These are phyloP conservation scores for Talaromyces liani DNA, from an alignment of 495 filamentous ascomycete genomes.

Conservation along the genomic window DNA sequence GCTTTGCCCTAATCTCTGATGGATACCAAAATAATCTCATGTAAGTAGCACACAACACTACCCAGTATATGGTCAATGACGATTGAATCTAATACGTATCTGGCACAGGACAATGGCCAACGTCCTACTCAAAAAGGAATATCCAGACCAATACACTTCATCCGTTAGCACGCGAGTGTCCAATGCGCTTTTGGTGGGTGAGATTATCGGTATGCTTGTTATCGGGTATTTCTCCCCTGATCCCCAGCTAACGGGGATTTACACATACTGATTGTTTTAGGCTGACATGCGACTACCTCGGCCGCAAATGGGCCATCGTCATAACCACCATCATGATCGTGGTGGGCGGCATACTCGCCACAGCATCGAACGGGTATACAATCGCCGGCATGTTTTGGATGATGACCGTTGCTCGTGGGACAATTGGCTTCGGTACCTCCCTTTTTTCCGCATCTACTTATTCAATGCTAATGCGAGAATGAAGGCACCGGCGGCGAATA, in stretches of 20 bases:
- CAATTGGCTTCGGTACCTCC: constrained; percentile 35
- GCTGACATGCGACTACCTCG: constrained; percentile 41
- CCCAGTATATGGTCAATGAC: no score
- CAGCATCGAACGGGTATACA: constrained; percentile 39
- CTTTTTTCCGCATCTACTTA: not conserved
- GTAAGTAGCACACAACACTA: constrained; percentile 11
- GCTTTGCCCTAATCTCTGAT: constrained; percentile 46
- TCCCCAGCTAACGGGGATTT: no score
- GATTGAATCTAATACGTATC: no score
- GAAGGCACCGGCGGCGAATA: constrained; percentile 35
- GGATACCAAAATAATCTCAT: constrained; percentile 49
- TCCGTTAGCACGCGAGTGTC: constrained; percentile 40
- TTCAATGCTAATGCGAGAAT: not conserved
- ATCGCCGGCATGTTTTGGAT: constrained; percentile 48
- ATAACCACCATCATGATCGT: constrained; percentile 44
- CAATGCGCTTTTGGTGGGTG: constrained; percentile 47
- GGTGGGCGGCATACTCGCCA: constrained; percentile 42
- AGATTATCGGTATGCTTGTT: constrained; percentile 43
- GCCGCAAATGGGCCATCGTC: constrained; percentile 46
- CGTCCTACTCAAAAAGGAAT: constrained; percentile 39
- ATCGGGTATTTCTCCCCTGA: constrained; percentile 24
- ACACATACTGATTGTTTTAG: no score
- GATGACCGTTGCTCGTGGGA: constrained; percentile 41
- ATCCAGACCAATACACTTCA: constrained; percentile 37
- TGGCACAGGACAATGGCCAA: constrained; percentile 38